Conservation (phyloP, 176 grass and related monocot species). For the Urochloa ruziziensis region DNA sequence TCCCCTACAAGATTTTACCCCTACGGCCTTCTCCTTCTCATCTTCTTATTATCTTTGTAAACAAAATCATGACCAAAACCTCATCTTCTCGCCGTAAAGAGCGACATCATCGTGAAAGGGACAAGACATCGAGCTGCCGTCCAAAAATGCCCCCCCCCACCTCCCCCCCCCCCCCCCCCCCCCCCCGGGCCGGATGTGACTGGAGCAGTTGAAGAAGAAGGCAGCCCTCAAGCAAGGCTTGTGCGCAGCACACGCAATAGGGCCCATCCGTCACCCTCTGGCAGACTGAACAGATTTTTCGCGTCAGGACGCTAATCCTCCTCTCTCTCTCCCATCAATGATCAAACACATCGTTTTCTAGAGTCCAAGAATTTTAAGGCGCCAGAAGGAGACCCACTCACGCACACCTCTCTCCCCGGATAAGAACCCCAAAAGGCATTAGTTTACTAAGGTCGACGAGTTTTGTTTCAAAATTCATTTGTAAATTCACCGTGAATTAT, state of each 20-base stretch:
- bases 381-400: neutral
- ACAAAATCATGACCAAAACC: neutral
- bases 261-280: neutral
- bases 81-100: neutral
- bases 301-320: neutral
- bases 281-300: neutral
- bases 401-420: neutral
- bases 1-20: neutral
- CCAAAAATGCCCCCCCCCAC: neutral
- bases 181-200: slow-evolving; percentile 33
- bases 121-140: slow-evolving; percentile 5
- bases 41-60: neutral
- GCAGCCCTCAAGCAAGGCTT: neutral
- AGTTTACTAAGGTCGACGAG: neutral
- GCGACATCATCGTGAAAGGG: neutral
- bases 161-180: no score
- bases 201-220: slow-evolving; percentile 36
- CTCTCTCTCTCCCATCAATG: neutral
- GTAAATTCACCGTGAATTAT: no score
- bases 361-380: neutral
- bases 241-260: slow-evolving; percentile 54
- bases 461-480: neutral
- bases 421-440: neutral
- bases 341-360: neutral
- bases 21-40: neutral